phyloP scores from a whole-genome alignment of 164 flowering plant species.

The Akebia trifoliata region DNA sequence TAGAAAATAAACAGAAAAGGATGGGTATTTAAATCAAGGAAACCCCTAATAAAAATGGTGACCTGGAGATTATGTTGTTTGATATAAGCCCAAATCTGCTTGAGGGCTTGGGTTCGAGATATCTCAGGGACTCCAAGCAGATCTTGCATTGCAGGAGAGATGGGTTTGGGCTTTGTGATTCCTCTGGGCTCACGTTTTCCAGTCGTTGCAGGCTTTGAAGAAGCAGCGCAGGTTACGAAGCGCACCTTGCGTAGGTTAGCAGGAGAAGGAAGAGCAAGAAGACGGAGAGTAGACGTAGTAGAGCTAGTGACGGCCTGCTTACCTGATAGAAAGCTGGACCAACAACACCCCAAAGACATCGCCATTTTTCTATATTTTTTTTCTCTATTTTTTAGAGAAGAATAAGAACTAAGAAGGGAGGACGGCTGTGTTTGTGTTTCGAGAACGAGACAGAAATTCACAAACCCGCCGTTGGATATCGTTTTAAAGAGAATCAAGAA shows the following conservation, averaged over 20 bases:
- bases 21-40: neutral
- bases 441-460: too few species aligned
- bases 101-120: slow-evolving; percentile 84
- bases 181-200: slow-evolving; percentile 59
- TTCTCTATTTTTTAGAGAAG: neutral
- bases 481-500: too few species aligned
- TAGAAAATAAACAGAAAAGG: neutral
- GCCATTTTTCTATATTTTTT: slow-evolving; percentile 2
- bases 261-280: slow-evolving; percentile 1
- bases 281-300: slow-evolving; percentile 2
- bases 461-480: too few species aligned
- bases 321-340: slow-evolving; percentile 1
- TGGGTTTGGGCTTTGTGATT: slow-evolving; percentile 64
- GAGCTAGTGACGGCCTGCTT: neutral
- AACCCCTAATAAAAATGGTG: neutral
- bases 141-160: slow-evolving; percentile 77
- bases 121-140: slow-evolving; percentile 69
- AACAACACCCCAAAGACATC: slow-evolving; percentile 16
- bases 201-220: slow-evolving; percentile 35
- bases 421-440: too few species aligned
- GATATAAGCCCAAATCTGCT: slow-evolving; percentile 88
- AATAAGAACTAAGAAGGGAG: too few species aligned
- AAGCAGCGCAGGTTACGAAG: slow-evolving; percentile 34
- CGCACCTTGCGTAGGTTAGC: slow-evolving; percentile 26
- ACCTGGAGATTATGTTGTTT: slow-evolving; percentile 87